Evolutionary conservation across 441 rosid species (phyloP).

Genomic region (Kokia cookei): DNA sequence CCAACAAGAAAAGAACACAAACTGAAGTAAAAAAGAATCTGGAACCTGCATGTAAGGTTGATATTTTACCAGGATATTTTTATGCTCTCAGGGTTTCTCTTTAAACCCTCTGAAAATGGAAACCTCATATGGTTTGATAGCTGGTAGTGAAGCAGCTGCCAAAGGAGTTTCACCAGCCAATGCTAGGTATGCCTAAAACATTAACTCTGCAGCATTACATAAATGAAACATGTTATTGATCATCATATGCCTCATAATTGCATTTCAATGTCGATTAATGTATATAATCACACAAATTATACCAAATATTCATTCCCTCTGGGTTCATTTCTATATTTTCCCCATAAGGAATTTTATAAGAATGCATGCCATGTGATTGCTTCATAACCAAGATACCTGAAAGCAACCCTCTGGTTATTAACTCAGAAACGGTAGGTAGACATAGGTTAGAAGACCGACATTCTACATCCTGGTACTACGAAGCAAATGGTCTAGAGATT

Average conservation of each 20-base stretch:
- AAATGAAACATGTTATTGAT: background rate
- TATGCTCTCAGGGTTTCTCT: conserved; percentile 32
- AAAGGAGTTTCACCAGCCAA: conserved; percentile 33
- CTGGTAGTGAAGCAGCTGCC: conserved; percentile 41
- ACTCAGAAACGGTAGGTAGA: background rate
- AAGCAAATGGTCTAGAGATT: background rate
- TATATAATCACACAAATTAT: background rate
- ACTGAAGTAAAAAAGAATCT: background rate
- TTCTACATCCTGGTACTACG: background rate
- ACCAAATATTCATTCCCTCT: background rate
- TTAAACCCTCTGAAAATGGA: conserved; percentile 40
- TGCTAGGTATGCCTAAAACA: conserved; percentile 30
- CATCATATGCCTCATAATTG: background rate
- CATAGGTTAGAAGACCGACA: background rate
- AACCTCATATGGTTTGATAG: conserved; percentile 24
- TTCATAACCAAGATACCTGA: too few relatives aligned
- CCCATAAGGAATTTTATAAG: background rate
- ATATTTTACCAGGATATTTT: conserved; percentile 1
- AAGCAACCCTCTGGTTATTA: background rate
- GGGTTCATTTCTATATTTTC: background rate
- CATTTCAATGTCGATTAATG: background rate
- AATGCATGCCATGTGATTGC: background rate
- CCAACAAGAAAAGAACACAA: background rate
- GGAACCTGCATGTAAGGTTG: background rate
- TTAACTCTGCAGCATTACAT: background rate